phyloP scores from a whole-genome alignment of 768 basidiomycete genomes.

The Boletus patriciae region DNA sequence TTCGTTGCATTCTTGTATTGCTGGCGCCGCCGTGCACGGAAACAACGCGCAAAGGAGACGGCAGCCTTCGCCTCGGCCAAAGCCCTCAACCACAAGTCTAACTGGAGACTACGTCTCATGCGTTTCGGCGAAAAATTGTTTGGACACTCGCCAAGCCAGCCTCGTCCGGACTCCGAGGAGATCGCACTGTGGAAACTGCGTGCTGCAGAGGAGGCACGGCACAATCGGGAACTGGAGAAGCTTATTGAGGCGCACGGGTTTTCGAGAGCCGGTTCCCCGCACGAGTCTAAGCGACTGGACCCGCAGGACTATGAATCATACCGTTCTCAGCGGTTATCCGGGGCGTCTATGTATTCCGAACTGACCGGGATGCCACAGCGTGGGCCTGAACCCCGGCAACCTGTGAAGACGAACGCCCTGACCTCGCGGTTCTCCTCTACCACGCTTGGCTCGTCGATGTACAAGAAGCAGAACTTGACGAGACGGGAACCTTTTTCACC shows the following conservation, averaged over 20 bases:
- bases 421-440: slow-evolving; percentile 51
- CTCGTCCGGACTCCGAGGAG: slow-evolving; percentile 41
- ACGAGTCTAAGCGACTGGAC: slow-evolving; percentile 26
- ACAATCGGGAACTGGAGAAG: slow-evolving; percentile 51
- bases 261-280: slow-evolving; percentile 42
- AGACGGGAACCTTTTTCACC: slow-evolving; percentile 28
- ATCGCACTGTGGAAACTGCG: slow-evolving; percentile 51
- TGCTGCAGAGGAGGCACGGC: slow-evolving; percentile 50
- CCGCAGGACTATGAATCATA: slow-evolving; percentile 21
- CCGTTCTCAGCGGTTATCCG: slow-evolving; percentile 41
- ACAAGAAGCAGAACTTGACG: slow-evolving; percentile 31
- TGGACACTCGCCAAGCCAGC: slow-evolving; percentile 40
- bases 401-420: slow-evolving; percentile 50
- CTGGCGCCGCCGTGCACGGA: slow-evolving; percentile 70
- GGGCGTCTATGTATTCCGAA: slow-evolving; percentile 65
- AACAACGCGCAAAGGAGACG: slow-evolving; percentile 66
- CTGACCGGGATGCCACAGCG: slow-evolving; percentile 61
- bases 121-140: slow-evolving; percentile 62
- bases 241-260: slow-evolving; percentile 49
- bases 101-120: slow-evolving; percentile 57
- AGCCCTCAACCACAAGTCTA: slow-evolving; percentile 44
- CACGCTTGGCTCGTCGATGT: slow-evolving; percentile 41
- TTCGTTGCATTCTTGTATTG: slow-evolving; percentile 63
- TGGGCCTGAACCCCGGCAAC: slow-evolving; percentile 72
- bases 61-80: slow-evolving; percentile 62